A percentile compares a stretch with the other conserved stretches of the same genome.
phyloP scores from a whole-genome alignment of 2,329 filamentous ascomycete genomes.

The Elsinoe australis region DNA sequence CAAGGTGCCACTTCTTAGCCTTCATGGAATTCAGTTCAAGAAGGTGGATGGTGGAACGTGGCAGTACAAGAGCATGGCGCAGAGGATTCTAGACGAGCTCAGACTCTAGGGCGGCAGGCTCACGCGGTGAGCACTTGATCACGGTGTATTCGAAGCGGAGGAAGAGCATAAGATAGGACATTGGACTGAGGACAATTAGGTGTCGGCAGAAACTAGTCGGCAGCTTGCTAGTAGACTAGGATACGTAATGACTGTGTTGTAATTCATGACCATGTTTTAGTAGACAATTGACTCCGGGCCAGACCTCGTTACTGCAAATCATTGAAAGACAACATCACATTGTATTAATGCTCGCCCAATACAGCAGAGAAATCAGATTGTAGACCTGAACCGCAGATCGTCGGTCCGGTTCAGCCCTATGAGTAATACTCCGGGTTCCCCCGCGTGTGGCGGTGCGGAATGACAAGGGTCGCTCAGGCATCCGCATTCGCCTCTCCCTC shows the following conservation, averaged over 20 bases:
- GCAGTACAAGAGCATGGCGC: constrained; percentile 98
- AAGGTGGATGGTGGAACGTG: constrained; percentile 90
- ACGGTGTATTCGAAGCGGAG: neutral
- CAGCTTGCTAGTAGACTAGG: constrained; percentile 4
- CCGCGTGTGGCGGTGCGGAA: too few relatives aligned
- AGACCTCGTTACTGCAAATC: neutral
- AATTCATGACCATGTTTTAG: neutral
- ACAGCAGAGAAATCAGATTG: too few relatives aligned
- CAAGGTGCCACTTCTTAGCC: constrained; percentile 83
- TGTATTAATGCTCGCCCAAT: too few relatives aligned
- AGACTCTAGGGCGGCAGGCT: constrained; percentile 59
- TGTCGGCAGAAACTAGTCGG: too few relatives aligned
- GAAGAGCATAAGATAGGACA: neutral
- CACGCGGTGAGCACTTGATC: neutral
- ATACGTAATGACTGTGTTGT: constrained; percentile 12
- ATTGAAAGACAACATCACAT: too few relatives aligned
- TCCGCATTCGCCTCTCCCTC: neutral
- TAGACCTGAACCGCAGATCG: too few relatives aligned
- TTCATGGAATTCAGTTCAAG: constrained; percentile 98
- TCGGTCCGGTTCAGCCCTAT: too few relatives aligned
- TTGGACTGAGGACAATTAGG: too few relatives aligned
- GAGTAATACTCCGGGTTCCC: too few relatives aligned
- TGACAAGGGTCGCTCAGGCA: neutral
- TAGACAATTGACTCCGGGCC: neutral
- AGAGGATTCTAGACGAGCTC: constrained; percentile 83